A percentile compares a stretch with the other conserved stretches of the same genome.
Evolutionary conservation across 148 eudicot genomes (phyloP).

Genomic region (Polygonum maritimum): DNA sequence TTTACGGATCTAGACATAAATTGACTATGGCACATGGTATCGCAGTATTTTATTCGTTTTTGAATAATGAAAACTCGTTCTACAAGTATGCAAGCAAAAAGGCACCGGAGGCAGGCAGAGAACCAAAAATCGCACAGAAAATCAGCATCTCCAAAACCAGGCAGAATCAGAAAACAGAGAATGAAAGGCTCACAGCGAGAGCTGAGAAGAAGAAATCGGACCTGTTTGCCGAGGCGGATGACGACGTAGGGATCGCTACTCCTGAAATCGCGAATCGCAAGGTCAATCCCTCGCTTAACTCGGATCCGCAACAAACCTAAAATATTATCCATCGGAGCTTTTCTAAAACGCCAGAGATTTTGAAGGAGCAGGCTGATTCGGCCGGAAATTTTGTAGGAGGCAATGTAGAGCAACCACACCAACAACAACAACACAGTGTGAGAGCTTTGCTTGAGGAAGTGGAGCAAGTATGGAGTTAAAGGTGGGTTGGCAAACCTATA

Average conservation of each 20-base stretch:
- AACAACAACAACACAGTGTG: no score
- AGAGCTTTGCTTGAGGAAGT: not conserved
- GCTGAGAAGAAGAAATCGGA: not conserved
- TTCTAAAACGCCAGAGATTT: not conserved
- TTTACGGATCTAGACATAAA: no score
- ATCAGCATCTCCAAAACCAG: no score
- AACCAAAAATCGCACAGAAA: no score
- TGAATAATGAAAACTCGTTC: no score
- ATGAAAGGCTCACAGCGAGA: not conserved
- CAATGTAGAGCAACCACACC: no score
- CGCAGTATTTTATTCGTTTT: no score
- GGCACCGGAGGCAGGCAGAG: no score
- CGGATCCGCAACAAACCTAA: conserved; percentile 9
- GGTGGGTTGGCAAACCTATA: not conserved
- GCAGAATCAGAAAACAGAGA: not conserved
- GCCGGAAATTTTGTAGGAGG: no score
- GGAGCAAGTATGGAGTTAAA: not conserved
- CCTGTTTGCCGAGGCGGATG: conserved; percentile 15
- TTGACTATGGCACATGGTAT: no score
- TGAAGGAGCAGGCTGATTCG: not conserved
- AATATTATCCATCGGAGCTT: conserved; percentile 6
- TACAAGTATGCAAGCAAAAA: no score
- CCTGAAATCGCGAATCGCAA: conserved; percentile 14
- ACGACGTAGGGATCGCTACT: conserved; percentile 15
- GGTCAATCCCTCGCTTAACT: conserved; percentile 11